Evolutionary conservation across 139 green algal species (phyloP), one percentile per base, ranked within the genome.

Genomic region (Chlamydomonas sp.): DNA sequence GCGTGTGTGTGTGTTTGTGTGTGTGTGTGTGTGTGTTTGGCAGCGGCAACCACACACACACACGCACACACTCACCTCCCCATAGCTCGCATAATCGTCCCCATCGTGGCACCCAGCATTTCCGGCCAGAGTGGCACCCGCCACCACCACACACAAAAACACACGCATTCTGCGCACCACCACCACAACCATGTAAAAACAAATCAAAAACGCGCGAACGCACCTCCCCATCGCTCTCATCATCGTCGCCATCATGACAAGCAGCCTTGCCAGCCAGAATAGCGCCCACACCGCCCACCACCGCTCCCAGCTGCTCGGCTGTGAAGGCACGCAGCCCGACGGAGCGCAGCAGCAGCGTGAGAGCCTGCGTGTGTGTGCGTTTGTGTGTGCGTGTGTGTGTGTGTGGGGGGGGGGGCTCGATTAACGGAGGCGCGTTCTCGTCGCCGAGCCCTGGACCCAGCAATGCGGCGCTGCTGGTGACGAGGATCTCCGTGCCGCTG

Each of bases 181-280:
- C n/a, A n/a, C n/a, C n/a, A n/a, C n/a, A n/a, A n/a, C n/a, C n/a
- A n/a, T n/a, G n/a, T n/a, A n/a, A n/a, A n/a, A n/a, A n/a, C n/a
- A n/a, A n/a, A n/a, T n/a, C n/a, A n/a, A n/a, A n/a, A n/a, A n/a
- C 16, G 6, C 54, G 26, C 54, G 34, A 36, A 30, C 59, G 26
- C 59, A 66, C 59, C 59, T 66, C 59, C 28, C 26, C 59, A 66
- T 75, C 64, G 36, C 70, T 35, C n/a, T 68, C 60, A 30, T 71
- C 75, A 22, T 73, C 48, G 3, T 77, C 71, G 28, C 65, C 64
- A 5, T 76, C 58, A 6, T 75, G 70, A 38, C 83, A 88, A 0
- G 66, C 1, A 22, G 79, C 74, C 24, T 88, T 68, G 38, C 69
- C 73, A 31, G 76, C 67, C 26, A 88, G 71, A 16, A 89, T 33